These are phyloP conservation scores for Candida patagonica DNA, from an alignment of 805 yeast genomes.

Conservation along the genomic window DNA sequence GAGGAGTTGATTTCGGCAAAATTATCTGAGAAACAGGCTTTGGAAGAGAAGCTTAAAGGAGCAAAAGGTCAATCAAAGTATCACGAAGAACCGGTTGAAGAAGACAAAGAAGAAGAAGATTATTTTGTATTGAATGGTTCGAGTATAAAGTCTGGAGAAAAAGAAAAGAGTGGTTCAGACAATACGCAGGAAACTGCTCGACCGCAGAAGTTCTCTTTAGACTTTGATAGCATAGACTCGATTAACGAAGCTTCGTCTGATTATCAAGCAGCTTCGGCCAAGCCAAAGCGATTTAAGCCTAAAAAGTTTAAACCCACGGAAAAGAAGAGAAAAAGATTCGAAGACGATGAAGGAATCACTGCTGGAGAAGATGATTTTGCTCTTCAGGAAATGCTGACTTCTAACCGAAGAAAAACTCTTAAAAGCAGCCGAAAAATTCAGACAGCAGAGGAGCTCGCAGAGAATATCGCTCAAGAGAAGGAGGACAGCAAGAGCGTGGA, in stretches of 20 bases:
- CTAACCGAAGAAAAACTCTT: constrained; percentile 26
- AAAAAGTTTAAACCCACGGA: constrained; percentile 28
- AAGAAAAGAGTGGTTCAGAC: constrained; percentile 11
- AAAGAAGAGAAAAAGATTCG: constrained; percentile 30
- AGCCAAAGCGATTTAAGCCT: constrained; percentile 37
- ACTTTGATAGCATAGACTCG: constrained; percentile 13
- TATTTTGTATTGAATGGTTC: constrained; percentile 26
- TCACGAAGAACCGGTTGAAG: constrained; percentile 23
- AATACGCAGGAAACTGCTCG: constrained; percentile 15
- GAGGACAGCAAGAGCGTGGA: constrained; percentile 10
- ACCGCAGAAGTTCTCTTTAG: constrained; percentile 20
- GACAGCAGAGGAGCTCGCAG: constrained; percentile 27
- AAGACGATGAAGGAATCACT: constrained; percentile 23
- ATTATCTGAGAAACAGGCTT: constrained; percentile 27
- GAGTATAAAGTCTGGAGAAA: constrained; percentile 26
- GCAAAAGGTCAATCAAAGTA: constrained; percentile 27
- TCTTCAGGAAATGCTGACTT: constrained; percentile 26
- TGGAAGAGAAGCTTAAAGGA: constrained; percentile 15
- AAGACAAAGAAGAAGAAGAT: constrained; percentile 20
- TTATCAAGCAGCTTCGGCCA: constrained; percentile 26
- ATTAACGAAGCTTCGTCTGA: constrained; percentile 19
- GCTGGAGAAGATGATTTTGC: constrained; percentile 33
- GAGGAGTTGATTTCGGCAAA: constrained; percentile 35
- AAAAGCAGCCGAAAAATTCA: constrained; percentile 15
- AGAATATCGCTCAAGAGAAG: constrained; percentile 29